Evolutionary conservation across 2,329 filamentous ascomycete genomes (phyloP), one percentile per base, ranked within the genome.

Genomic region (Ophiosphaerella korrae): DNA sequence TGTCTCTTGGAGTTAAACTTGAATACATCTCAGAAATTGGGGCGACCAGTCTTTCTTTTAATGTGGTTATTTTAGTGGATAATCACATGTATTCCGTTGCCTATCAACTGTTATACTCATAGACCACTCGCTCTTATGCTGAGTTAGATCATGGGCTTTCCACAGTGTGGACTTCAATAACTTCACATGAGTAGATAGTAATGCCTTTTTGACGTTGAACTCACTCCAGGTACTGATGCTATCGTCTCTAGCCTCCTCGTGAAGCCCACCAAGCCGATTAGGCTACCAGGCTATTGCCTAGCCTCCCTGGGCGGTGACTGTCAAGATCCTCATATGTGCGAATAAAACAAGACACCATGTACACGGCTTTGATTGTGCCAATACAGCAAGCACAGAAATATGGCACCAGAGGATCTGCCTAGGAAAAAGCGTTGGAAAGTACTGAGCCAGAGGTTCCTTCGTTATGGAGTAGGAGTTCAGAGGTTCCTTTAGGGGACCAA

Each of bases 31-130:
- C 47, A 48, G 48, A 66, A 70, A 66, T 53, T 42, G 62, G 68
- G 68, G 67, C 68, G 68, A 57, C 68, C 57, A 67, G 66, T 71
- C 66, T 53, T 58, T 72, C 67, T 53, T 70, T 67, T 64, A 57
- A 62, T 65, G 60, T 60, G 60, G 58, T 59, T 65, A 64, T 58
- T 57, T 42, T 64, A 62, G 56, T 56, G 57, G 54, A 58, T 63
- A 67, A 70, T 64, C 57, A 64, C 66, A 71, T 71, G 62, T 66
- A 62, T 63, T 64, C 66, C 53, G 69, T 71, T 72, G 68, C 66
- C 69, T 68, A 53, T 67, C 66, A 68, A 64, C 43, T 37, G 42
- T 11, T 11, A 29, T 56, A 48, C 46, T 14, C 38, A 31, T 47
- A 45, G 26, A 24, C 32, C 29, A 36, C 37, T 38, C 35, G 18